Conservation (phyloP, 768 basidiomycete genomes). For the Mrakia gelida region DNA sequence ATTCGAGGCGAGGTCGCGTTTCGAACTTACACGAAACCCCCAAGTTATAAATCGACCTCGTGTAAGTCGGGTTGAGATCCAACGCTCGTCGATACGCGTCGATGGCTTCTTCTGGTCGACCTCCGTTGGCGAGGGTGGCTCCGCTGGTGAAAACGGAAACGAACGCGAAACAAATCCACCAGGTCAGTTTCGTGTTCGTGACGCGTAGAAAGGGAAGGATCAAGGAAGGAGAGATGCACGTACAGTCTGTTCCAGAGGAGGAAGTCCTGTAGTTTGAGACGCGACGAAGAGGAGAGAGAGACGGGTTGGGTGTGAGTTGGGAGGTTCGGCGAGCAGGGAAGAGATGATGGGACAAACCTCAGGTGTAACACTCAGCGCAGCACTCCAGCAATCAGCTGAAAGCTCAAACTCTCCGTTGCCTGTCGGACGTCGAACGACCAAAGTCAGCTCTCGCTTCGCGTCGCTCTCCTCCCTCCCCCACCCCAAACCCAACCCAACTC, state of each 20-base stretch:
- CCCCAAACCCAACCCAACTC: not conserved
- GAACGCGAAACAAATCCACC: not conserved
- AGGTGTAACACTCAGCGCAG: conserved; percentile 73
- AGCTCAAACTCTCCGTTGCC: conserved; percentile 73
- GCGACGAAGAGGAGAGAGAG: not conserved
- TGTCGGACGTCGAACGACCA: not conserved
- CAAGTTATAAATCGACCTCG: conserved; percentile 94
- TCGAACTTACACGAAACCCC: conserved; percentile 83
- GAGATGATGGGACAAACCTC: conserved; percentile 48
- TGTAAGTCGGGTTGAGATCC: conserved; percentile 86
- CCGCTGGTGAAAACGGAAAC: conserved; percentile 47
- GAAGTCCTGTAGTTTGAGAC: conserved; percentile 68
- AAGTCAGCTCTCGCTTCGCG: not conserved
- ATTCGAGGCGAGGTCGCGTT: no score
- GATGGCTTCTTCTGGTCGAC: conserved; percentile 83
- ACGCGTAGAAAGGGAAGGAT: not conserved
- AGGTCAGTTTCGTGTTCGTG: not conserved
- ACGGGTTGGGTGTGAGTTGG: not conserved
- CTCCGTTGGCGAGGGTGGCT: conserved; percentile 89
- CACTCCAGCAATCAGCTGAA: conserved; percentile 91
- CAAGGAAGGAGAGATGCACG: not conserved
- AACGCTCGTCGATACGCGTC: conserved; percentile 77
- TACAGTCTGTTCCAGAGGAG: conserved; percentile 86
- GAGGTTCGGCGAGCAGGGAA: not conserved
- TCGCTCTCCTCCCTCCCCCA: no score